A percentile compares a stretch with the other conserved stretches of the same genome.
phyloP scores from a whole-genome alignment of 1,284 basidiomycete species.

The Pseudozyma hubeiensis region DNA sequence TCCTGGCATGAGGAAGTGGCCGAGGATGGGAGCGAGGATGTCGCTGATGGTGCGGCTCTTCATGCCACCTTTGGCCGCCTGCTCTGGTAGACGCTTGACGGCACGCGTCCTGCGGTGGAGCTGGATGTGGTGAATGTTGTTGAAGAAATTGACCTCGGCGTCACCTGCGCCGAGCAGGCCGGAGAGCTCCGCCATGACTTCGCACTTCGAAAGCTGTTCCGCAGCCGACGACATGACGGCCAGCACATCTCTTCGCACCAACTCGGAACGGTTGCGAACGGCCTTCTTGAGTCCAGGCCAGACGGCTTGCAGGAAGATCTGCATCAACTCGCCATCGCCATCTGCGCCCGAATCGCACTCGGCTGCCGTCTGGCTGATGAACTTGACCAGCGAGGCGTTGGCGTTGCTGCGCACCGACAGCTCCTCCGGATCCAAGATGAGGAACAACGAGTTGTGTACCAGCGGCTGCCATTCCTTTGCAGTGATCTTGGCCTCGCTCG shows the following conservation, averaged over 20 bases:
- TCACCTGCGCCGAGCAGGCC: constrained; percentile 88
- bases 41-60: constrained; percentile 81
- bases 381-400: constrained; percentile 80
- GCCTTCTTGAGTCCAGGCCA: constrained; percentile 86
- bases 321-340: constrained; percentile 18
- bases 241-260: constrained; percentile 88
- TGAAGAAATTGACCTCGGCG: constrained; percentile 95
- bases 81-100: constrained; percentile 84
- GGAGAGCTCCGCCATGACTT: constrained; percentile 80
- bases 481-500: constrained; percentile 71
- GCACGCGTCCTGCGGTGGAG: constrained; percentile 90
- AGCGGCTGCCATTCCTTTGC: constrained; percentile 81
- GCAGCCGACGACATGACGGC: constrained; percentile 83
- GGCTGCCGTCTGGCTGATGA: constrained; percentile 71
- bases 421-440: constrained; percentile 89
- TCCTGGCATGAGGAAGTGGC: constrained; percentile 77
- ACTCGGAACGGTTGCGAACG: constrained; percentile 82
- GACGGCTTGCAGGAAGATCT: constrained; percentile 77
- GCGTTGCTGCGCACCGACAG: constrained; percentile 88
- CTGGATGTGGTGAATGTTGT: constrained; percentile 95
- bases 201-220: constrained; percentile 72
- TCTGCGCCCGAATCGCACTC: constrained; percentile 27
- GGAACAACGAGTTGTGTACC: constrained; percentile 84
- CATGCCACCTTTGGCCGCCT: constrained; percentile 78
- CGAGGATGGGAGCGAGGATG: constrained; percentile 87